phyloP scores from a whole-genome alignment of 768 basidiomycete genomes.

The Tulasnella sp. region DNA sequence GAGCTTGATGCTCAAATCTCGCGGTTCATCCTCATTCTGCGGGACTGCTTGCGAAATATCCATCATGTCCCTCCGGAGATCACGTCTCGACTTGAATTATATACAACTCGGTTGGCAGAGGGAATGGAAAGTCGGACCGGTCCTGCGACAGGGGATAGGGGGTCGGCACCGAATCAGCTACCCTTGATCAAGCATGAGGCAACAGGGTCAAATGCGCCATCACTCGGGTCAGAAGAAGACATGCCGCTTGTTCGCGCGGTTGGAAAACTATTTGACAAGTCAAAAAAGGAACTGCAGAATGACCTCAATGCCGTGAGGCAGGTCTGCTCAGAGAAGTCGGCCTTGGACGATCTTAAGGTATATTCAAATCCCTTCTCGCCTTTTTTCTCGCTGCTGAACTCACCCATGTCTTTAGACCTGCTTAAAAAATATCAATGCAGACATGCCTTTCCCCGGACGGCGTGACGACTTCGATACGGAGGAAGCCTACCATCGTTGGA shows the following conservation, averaged over 20 bases:
- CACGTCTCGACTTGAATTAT: slow-evolving; percentile 77
- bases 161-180: too few relatives aligned
- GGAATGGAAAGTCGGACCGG: slow-evolving; percentile 45
- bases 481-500: slow-evolving; percentile 83
- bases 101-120: slow-evolving; percentile 77
- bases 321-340: slow-evolving; percentile 79
- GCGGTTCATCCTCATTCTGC: slow-evolving; percentile 81
- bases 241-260: slow-evolving; percentile 77
- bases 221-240: slow-evolving; percentile 59
- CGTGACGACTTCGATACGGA: slow-evolving; percentile 85
- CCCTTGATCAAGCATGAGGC: slow-evolving; percentile 38
- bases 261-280: slow-evolving; percentile 72
- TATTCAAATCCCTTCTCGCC: slow-evolving; percentile 30
- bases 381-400: slow-evolving; percentile 23
- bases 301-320: slow-evolving; percentile 71
- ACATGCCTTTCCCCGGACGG: slow-evolving; percentile 79
- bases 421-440: slow-evolving; percentile 87
- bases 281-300: slow-evolving; percentile 64
- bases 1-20: slow-evolving; percentile 93
- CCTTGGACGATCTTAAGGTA: slow-evolving; percentile 85
- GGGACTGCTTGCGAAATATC: slow-evolving; percentile 73
- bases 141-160: too few relatives aligned
- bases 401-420: slow-evolving; percentile 60
- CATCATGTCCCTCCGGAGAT: slow-evolving; percentile 85
- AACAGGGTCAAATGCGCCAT: neutral